Conservation (phyloP, 805 yeast species). For the Monosporozyma aerobia region DNA sequence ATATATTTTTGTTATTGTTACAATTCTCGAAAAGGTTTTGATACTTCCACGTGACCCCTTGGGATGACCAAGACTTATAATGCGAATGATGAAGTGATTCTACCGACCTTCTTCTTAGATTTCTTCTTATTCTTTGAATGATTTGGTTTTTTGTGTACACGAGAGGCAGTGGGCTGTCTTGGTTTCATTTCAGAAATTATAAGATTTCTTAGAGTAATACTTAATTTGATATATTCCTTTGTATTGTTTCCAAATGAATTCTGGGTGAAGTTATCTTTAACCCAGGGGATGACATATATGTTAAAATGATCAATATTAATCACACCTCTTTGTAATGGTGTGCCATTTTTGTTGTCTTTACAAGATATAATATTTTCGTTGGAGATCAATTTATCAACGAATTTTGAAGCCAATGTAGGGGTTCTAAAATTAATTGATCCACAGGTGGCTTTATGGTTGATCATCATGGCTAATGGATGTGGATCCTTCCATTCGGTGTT, state of each 20-base stretch:
- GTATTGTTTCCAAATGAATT: constrained; percentile 17
- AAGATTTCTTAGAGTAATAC: constrained; percentile 1
- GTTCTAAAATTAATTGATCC: constrained; percentile 21
- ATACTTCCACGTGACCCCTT: not conserved
- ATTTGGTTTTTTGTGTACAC: not conserved
- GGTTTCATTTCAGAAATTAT: not conserved
- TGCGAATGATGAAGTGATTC: constrained; percentile 2
- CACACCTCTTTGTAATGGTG: constrained; percentile 11
- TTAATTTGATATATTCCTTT: constrained; percentile 17
- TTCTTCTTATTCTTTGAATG: constrained; percentile 5
- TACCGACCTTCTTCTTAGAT: constrained; percentile 9
- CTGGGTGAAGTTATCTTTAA: constrained; percentile 12
- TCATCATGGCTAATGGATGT: constrained; percentile 11
- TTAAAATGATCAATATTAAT: constrained; percentile 14
- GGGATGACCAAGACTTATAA: not conserved
- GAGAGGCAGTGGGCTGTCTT: not conserved
- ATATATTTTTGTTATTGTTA: not conserved
- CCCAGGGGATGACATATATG: constrained; percentile 18
- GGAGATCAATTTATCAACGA: constrained; percentile 5
- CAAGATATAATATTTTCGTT: constrained; percentile 1
- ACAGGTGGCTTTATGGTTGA: constrained; percentile 22
- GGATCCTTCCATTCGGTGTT: constrained; percentile 16
- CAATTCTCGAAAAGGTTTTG: not conserved
- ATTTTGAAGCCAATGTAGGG: constrained; percentile 8
- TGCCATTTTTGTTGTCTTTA: not conserved